Evolutionary conservation across 352 stramenopile species (phyloP), one percentile per base, ranked within the genome.

Genomic region (Pythium oligandrum): DNA sequence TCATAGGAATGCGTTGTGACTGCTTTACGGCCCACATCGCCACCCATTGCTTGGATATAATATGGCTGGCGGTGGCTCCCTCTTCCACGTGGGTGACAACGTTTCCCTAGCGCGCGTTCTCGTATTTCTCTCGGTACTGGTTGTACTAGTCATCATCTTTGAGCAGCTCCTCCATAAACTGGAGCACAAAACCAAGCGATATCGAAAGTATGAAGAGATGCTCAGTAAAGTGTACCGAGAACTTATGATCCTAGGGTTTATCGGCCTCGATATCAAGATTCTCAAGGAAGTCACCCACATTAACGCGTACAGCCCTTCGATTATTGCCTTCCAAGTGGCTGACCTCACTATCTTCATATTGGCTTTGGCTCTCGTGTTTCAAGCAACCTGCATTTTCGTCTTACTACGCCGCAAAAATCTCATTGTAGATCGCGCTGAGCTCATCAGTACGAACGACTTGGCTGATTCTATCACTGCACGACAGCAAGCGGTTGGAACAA

Each of bases 341-440:
- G 75, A 86, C 49, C 51, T 86, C 3, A 73, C 64, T 40, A 71
- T 83, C 48, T 83, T 87, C 55, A 68, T 83, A 53, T 45, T 84
- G 8, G 73, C 75, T 0, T 57, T 86, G 5, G 66, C 69, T 31
- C 63, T 87, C 9, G 76, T 87, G 40, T 10, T 81, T 10, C 73
- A 87, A 63, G 67, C 76, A 5, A 63, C 66, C 35, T 53, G 63
- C n/a, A 62, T 85, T 33, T 84, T 85, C 53, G 36, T 71, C 40
- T 63, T 66, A 7, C 43, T 83, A 6, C 70, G 74, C 3, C 64
- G 63, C 2, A 51, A 73, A 32, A 80, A 83, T 44, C 51, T 55
- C 2, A 7, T 62, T 32, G 53, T 73, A 2, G 72, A 83, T 52
- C 56, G 62, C 2, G 68, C 63, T 4, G 73, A 82, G 38, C 50